phyloP scores from a whole-genome alignment of 1,284 basidiomycete genomes.

The Austroboletus novae-zelandiae region DNA sequence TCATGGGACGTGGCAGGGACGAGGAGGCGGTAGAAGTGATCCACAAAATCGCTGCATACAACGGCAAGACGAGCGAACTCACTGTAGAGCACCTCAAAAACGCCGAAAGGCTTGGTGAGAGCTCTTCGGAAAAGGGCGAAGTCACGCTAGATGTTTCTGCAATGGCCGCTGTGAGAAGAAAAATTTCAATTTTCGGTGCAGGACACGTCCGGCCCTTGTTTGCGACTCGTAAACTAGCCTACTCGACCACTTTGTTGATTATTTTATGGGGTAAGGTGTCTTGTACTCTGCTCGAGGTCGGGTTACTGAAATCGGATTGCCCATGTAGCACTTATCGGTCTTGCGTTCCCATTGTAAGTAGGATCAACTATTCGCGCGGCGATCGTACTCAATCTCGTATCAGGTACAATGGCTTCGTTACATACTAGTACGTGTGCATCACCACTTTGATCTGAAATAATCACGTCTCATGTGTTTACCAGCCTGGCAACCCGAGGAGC shows the following conservation, averaged over 20 bases:
- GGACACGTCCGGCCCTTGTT: slow-evolving; percentile 58
- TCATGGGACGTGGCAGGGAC: slow-evolving; percentile 71
- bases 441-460: neutral
- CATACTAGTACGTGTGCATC: slow-evolving; percentile 51
- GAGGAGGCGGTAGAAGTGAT: slow-evolving; percentile 70
- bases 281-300: neutral
- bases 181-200: slow-evolving; percentile 44
- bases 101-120: slow-evolving; percentile 21
- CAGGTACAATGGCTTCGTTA: slow-evolving; percentile 59
- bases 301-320: neutral
- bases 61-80: slow-evolving; percentile 48
- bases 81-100: slow-evolving; percentile 47
- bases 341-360: slow-evolving; percentile 67
- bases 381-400: slow-evolving; percentile 4
- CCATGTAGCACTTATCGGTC: slow-evolving; percentile 62
- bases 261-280: slow-evolving; percentile 54
- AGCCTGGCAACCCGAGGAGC: slow-evolving; percentile 61
- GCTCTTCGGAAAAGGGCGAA: slow-evolving; percentile 13
- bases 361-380: neutral
- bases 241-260: slow-evolving; percentile 59
- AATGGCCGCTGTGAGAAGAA: slow-evolving; percentile 39
- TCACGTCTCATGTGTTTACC: slow-evolving; percentile 1
- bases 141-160: slow-evolving; percentile 36
- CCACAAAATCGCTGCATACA: slow-evolving; percentile 66
- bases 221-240: slow-evolving; percentile 59